Base-by-base conservation (phyloP, 306 rosid genomes). In the Acmispon strigosus region DNA sequence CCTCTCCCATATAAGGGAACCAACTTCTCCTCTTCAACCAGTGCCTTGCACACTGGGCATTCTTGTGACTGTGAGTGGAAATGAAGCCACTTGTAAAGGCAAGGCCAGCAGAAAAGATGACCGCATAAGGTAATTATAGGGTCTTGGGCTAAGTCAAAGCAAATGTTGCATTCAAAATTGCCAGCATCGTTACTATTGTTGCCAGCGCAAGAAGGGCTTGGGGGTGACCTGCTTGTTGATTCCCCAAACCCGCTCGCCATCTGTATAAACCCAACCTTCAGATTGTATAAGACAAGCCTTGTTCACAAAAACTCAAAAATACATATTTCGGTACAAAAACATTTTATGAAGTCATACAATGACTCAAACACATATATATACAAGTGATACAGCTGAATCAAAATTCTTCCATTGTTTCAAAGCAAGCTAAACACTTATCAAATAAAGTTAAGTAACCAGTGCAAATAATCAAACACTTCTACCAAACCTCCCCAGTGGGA, bases 61-160 rank as follows among this genome's bases (percentile, higher is more conserved):
- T 84, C 96, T 45, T 61, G 86, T 36, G 96, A 86, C 47, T 85
- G 85, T 11, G 97, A 89, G 62, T 89, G 96, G 77, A 83, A 72
- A 52, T 89, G 86, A 73, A 92, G 92, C 98, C 98, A 92, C 64
- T 89, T 84, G 83, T 89, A 92, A 72, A 92, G 98, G 75, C 92
- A 92, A 0, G 96, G 92, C 98, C 98, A 92, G 73, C 96, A 92
- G 72, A 87, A 92, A 42, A 89, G 95, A 82, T 89, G 98, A 69
- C 96, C 98, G 12, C 96, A 89, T 57, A 89, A 66, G 44, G 98
- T 89, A 22, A 89, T 87, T 62, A 92, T 89, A 4, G 98, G 98
- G 42, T 92, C 98, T 76, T 92, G 98, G 58, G 98, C 96, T 66
- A 92, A 82, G 12, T 92, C 96, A 8, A 92, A 81, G 83, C 94